phyloP scores from a whole-genome alignment of 2,329 filamentous ascomycete genomes.

The Aciculosporium take region DNA sequence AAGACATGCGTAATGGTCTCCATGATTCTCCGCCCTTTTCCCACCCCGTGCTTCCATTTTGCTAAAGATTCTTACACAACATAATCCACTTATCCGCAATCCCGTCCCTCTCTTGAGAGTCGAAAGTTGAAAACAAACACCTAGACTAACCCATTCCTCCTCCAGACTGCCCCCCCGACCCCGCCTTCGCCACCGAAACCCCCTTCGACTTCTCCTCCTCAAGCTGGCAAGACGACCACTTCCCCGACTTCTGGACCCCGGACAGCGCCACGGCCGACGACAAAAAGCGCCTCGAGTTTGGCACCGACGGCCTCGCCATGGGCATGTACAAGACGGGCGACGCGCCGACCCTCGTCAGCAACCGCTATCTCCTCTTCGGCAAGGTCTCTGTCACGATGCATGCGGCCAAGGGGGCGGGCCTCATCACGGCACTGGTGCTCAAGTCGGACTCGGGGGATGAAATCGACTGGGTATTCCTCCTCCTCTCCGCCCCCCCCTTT shows the following conservation, averaged over 20 bases:
- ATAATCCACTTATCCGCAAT: background rate
- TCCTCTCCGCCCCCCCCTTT: background rate
- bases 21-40: background rate
- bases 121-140: background rate
- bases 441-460: slow-evolving; percentile 69
- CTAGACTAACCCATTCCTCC: background rate
- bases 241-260: slow-evolving; percentile 15
- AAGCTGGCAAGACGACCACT: slow-evolving; percentile 24
- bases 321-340: slow-evolving; percentile 45
- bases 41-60: background rate
- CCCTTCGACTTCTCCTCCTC: slow-evolving; percentile 50
- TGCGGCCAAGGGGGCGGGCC: slow-evolving; percentile 56
- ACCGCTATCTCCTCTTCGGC: slow-evolving; percentile 79
- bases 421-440: slow-evolving; percentile 63
- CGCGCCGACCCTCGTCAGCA: slow-evolving; percentile 47
- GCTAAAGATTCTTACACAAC: too few species aligned
- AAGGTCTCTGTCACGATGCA: slow-evolving; percentile 56
- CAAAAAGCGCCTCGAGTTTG: slow-evolving; percentile 14
- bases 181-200: slow-evolving; percentile 44
- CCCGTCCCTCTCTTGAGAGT: background rate
- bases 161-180: slow-evolving; percentile 43
- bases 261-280: slow-evolving; percentile 20
- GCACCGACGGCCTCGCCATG: slow-evolving; percentile 16
- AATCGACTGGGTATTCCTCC: slow-evolving; percentile 31
- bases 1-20: slow-evolving; percentile 12